These are phyloP conservation scores for Candida montana DNA, from an alignment of 805 yeast genomes.

Conservation along the genomic window DNA sequence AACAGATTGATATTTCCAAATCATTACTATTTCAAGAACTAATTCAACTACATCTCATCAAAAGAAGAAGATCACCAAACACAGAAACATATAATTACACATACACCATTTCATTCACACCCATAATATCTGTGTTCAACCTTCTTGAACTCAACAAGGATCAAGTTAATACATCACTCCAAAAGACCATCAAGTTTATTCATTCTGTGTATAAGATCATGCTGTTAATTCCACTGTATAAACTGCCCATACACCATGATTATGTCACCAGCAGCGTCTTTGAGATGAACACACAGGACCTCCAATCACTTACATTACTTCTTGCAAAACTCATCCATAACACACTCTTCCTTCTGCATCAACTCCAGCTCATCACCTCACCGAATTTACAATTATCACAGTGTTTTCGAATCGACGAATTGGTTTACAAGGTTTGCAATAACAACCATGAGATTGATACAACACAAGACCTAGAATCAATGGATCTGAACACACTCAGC, in stretches of 20 bases:
- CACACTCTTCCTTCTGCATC: conserved; percentile 9
- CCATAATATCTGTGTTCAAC: conserved; percentile 15
- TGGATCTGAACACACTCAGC: not conserved
- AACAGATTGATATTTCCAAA: conserved; percentile 20
- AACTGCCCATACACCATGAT: conserved; percentile 8
- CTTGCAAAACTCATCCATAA: conserved; percentile 15
- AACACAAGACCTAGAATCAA: not conserved
- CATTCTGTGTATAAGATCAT: conserved; percentile 15
- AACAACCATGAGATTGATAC: conserved; percentile 10
- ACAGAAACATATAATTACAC: conserved; percentile 1
- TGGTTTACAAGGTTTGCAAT: conserved; percentile 21
- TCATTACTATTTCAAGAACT: conserved; percentile 22
- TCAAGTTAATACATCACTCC: conserved; percentile 15
- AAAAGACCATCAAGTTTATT: conserved; percentile 15
- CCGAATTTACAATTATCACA: conserved; percentile 10
- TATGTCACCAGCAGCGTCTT: conserved; percentile 9
- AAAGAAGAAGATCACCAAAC: conserved; percentile 14
- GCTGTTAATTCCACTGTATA: conserved; percentile 14
- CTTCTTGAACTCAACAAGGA: conserved; percentile 17
- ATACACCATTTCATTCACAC: conserved; percentile 19
- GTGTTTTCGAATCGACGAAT: conserved; percentile 17
- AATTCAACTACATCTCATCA: conserved; percentile 17
- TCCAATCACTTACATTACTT: conserved; percentile 10
- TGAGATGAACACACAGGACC: conserved; percentile 9
- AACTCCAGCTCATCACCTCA: conserved; percentile 12